Evolutionary conservation across 78 protist genomes (phyloP), one percentile per base, ranked within the genome.

Genomic region (Cavenderia fasciculata): DNA sequence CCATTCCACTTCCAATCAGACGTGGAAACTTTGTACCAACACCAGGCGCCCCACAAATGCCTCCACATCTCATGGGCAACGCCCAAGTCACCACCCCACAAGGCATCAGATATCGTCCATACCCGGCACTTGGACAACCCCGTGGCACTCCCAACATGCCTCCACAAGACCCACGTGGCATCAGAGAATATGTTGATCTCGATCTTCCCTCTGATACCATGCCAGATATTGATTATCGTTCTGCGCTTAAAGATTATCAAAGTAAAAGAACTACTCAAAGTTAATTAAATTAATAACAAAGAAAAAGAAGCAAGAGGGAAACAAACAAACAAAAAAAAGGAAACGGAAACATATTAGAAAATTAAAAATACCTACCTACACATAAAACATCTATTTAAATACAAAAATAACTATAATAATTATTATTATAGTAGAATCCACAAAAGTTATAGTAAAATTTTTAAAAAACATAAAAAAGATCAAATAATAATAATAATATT

Each of bases 181-280:
- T 82, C 38, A 65, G 89, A 52, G 89, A 82, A 36, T 82, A 82
- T 56, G 89, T 82, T 43, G 89, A 82, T 56, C 34, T 82, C 14
- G 89, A 82, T 82, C 51, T 47, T 10, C 89, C 89, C 14, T 29
- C 72, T 6, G 77, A 68, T 33, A 21, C 62, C 31, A 74, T 68
- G 29, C 89, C 77, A 3, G 89, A 82, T 16, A 82, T 82, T 59
- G 89, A 82, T 56, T 82, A 82, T 23, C 52, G 70, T 41, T 68
- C 89, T 8, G 89, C 89, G 2, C 40, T 82, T 21, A 82, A 82
- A 56, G 70, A 82, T 57, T 82, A 68, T 33, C 90, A 82, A 68
- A 82, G 41, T 56, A 82, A 82, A 82, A 65, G 40, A 70, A 34
- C 47, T 23, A 43, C 52, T 43, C 47, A 66, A 66, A 54, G n/a